Conservation (phyloP, 345 rosid species). For the Garcia nutans region DNA sequence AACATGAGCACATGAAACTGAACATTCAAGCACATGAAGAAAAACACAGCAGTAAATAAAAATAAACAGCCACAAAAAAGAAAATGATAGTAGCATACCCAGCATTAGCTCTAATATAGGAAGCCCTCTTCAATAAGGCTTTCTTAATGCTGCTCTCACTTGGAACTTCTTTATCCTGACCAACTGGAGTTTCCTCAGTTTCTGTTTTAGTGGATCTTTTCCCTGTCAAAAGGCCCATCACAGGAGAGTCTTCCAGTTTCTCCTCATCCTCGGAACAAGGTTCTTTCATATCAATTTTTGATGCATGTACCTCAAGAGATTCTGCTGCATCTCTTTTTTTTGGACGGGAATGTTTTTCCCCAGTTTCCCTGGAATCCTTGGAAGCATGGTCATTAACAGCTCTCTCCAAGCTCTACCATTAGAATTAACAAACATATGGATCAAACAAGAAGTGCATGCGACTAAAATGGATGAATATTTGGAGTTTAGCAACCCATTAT, state of each 20-base stretch:
- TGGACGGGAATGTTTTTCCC: conserved; percentile 32
- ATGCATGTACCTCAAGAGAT: conserved; percentile 38
- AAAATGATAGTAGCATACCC: conserved; percentile 47
- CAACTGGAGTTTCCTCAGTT: conserved; percentile 30
- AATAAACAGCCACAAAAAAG: neutral
- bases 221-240: conserved; percentile 59
- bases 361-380: conserved; percentile 44
- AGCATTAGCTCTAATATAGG: conserved; percentile 61
- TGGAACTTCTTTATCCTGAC: conserved; percentile 40
- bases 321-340: conserved; percentile 33
- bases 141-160: conserved; percentile 48
- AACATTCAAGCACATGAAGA: neutral
- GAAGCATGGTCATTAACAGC: conserved; percentile 40
- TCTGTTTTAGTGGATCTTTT: conserved; percentile 35
- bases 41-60: neutral
- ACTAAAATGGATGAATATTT: neutral
- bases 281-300: conserved; percentile 42
- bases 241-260: conserved; percentile 75
- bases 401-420: conserved; percentile 50
- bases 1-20: neutral
- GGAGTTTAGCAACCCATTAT: conserved; percentile 7
- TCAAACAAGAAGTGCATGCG: conserved; percentile 1
- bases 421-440: conserved; percentile 15
- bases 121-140: conserved; percentile 57
- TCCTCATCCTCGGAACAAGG: conserved; percentile 48